phyloP scores from a whole-genome alignment of 371 early-diverging fungal species.

The Racocetra persica region DNA sequence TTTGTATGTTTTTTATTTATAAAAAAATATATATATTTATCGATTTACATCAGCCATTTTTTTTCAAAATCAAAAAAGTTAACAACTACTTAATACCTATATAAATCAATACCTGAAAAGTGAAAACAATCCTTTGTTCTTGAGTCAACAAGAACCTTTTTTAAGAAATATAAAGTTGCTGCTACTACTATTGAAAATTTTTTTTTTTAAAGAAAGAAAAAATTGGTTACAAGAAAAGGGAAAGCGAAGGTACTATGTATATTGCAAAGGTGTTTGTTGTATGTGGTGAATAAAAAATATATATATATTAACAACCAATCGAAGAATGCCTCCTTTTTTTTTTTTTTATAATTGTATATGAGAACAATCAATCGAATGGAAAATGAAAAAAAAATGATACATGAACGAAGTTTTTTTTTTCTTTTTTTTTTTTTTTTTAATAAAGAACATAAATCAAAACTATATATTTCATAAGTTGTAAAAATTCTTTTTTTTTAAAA shows the following conservation, averaged over 20 bases:
- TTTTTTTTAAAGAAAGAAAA: background rate
- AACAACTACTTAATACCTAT: too few relatives aligned
- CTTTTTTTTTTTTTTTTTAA: background rate
- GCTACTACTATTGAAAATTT: background rate
- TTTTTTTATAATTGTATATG: background rate
- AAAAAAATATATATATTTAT: too few relatives aligned
- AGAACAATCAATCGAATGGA: background rate
- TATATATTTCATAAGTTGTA: background rate
- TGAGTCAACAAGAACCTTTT: too few relatives aligned
- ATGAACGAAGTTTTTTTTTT: background rate
- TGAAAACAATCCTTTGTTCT: too few relatives aligned
- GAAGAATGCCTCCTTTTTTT: background rate
- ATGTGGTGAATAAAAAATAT: background rate
- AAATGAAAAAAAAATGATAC: conserved; percentile 3
- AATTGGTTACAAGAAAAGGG: background rate
- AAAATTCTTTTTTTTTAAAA: background rate
- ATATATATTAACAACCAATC: conserved; percentile 14
- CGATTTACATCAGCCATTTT: too few relatives aligned
- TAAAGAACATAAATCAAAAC: too few relatives aligned
- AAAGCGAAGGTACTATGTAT: background rate
- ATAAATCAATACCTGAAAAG: too few relatives aligned
- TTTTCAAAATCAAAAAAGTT: too few relatives aligned
- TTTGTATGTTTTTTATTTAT: too few relatives aligned
- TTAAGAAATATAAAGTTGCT: too few relatives aligned
- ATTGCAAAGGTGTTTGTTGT: background rate